Percentiles rank a stretch among this genome's conserved stretches.
These are phyloP conservation scores for Ailanthus altissimus DNA, from an alignment of 345 rosid species.

Conservation along the genomic window DNA sequence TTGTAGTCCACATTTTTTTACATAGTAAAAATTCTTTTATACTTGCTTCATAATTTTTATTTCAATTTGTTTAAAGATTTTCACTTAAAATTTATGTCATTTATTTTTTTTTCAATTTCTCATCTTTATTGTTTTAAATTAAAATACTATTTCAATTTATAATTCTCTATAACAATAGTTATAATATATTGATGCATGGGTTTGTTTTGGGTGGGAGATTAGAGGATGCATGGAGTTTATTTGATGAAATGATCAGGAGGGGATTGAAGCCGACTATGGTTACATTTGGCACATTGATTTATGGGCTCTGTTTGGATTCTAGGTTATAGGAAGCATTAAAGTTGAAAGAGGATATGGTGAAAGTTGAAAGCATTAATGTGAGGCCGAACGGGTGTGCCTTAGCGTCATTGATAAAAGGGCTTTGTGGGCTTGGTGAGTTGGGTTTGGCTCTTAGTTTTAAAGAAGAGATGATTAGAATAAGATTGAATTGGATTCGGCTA, in stretches of 20 bases:
- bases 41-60: too few species aligned
- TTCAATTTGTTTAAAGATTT: too few species aligned
- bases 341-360: slow-evolving; percentile 65
- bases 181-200: slow-evolving; percentile 59
- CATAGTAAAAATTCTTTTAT: too few species aligned
- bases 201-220: slow-evolving; percentile 37
- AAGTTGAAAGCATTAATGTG: slow-evolving; percentile 39
- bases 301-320: slow-evolving; percentile 49
- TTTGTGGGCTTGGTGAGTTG: slow-evolving; percentile 49
- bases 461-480: slow-evolving; percentile 56
- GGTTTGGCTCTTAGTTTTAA: slow-evolving; percentile 57
- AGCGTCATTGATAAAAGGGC: slow-evolving; percentile 54
- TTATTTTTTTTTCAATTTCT: too few species aligned
- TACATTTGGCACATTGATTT: slow-evolving; percentile 62
- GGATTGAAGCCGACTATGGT: slow-evolving; percentile 47
- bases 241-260: slow-evolving; percentile 64
- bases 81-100: too few species aligned
- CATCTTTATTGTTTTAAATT: too few species aligned
- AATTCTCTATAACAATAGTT: slow-evolving; percentile 38
- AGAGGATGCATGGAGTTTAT: slow-evolving; percentile 54
- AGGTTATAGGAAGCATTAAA: slow-evolving; percentile 63
- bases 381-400: slow-evolving; percentile 45
- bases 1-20: too few species aligned
- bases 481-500: slow-evolving; percentile 46
- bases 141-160: too few species aligned